Evolutionary conservation across 129 eudicot species (phyloP), one percentile per base, ranked within the genome.

Genomic region (Lactuca sativa): DNA sequence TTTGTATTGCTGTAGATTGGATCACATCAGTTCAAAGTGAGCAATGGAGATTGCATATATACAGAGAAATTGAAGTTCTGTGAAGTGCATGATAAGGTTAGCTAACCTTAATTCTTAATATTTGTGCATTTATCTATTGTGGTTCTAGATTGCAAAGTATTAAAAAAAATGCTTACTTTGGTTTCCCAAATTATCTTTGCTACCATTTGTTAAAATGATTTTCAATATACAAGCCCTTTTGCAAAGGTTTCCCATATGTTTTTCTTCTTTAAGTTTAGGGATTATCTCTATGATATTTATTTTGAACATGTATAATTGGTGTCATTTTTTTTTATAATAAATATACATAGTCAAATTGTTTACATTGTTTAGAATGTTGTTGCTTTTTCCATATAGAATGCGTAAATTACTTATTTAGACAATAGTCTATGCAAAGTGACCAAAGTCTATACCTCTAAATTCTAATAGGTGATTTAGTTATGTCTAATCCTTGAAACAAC

Each of bases 1-100:
- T 16, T 69, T 36, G 56, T 67, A 30, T 49, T 68, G 21, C 10
- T 77, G 77, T 74, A 92, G 98, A 81, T 92, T 80, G 99, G 99
- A 25, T 79, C 99, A 8, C 97, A 93, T 64, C 99, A 93, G 77
- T 93, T 93, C 82, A 93, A 93, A 85, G 99, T 93, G 70, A 93
- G 99, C 95, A 90, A 93, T 80, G 90, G 95, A 74, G 99, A 93
- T 80, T 77, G 80, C 77, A 80, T 93, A 30, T 93, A 78, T 56
- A 68, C 83, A 0, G 99, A 93, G 83, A 83, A 67, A 59, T 67
- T 90, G 73, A 93, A 93, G 97, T 79, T 79, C 33, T 90, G 97
- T 44, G 90, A 90, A 33, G 90, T 93, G 51, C 81, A 93, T 59
- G 99, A 90, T 69, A 93, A 93, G 97, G 99, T 93, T 31, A 77